Evolutionary conservation across 139 green algal species (phyloP), one percentile per base, ranked within the genome.

Genomic region (Picochlorum sp.): DNA sequence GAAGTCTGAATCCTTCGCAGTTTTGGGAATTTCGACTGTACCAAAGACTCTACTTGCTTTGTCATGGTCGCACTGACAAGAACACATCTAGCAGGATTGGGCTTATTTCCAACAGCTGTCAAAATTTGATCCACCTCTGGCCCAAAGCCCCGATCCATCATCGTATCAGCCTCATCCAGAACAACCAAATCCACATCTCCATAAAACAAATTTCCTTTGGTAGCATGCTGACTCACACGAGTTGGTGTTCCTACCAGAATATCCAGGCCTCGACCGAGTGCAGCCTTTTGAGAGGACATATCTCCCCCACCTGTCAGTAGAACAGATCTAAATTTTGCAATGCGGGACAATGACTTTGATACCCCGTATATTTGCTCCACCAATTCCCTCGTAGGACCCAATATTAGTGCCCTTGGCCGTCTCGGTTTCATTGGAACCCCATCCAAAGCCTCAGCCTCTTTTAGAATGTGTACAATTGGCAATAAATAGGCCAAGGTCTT

Each of bases 401-500:
- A 73, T 26, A 97, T 78, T 29, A 97, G 35, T 5, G 80, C 80
- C 0, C 86, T 67, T 0, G 90, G 90, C 10, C 87, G 72, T 54
- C 77, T 82, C 33, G 83, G 75, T 30, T 77, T 71, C 1, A 64
- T 52, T n/a, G 37, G 22, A 10, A 57, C 73, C 13, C 70, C 72
- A 20, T 67, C 65, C 31, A 63, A 58, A 53, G 36, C 26, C 64
- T 95, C 85, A 13, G 75, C 37, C 24, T 64, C 45, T 61, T 88
- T 89, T 6, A 94, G 52, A 18, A 67, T 29, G 33, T 94, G 40
- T 79, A 72, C 82, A 30, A 97, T 40, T 2, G 89, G 89, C 33
- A 97, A 76, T n/a, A 97, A 82, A 76, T 97, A 97, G 0, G 87
- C 87, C 10, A 97, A 72, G 0, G 90, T 97, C 61, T 97, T 97